Base-by-base conservation (phyloP, 2,329 filamentous ascomycete species). In the Chaetomium sp. region DNA sequence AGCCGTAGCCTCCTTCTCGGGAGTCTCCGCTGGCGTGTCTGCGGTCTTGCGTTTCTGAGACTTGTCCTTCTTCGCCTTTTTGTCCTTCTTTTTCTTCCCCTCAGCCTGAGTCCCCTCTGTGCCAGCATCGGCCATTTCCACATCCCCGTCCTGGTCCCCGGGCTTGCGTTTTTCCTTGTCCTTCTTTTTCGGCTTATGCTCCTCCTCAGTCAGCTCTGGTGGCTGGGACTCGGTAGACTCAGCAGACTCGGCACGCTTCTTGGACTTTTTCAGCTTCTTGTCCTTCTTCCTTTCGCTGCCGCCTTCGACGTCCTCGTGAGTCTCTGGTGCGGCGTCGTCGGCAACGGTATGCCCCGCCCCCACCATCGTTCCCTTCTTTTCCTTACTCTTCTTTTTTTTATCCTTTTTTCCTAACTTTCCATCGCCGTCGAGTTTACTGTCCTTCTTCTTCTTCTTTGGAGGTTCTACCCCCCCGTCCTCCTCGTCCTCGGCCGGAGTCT, bases 381-480 rank as follows among this genome's bases (percentile, higher is more conserved):
- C 42, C 4, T 60, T 21, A 50, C 55, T 67, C 12, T 62, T 57
- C 27, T 31, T 31, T 21, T 42, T 33, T 33, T 60, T 63, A 3
- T 57, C 49, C 3, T 57, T 21, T 53, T 59, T 67, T 25, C 61
- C 60, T 10, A 57, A 55, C 50, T 57, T 64, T 49, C 12, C 25
- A 8, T 38, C 53, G 5, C 31, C n/a, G 10, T 66, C 33, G 3
- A 16, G 29, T 23, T 56, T 49, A 29, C 54, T 49, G 13, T 57
- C 50, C 35, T 66, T 60, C 65, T 68, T 66, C 38, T 67, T 67
- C 53, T 59, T 67, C 57, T 65, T 67, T 65, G 65, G 56, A 5
- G 63, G 57, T 55, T 65, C 66, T 19, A 19, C 58, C 2, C 55
- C 45, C 12, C 31, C 38, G 16, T 21, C 56, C 2, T 56, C 42